Percentiles rank a stretch among this genome's conserved stretches.
Evolutionary conservation across 73 alveolate species (phyloP).

Genomic region (Paramecium tetraurelia): DNA sequence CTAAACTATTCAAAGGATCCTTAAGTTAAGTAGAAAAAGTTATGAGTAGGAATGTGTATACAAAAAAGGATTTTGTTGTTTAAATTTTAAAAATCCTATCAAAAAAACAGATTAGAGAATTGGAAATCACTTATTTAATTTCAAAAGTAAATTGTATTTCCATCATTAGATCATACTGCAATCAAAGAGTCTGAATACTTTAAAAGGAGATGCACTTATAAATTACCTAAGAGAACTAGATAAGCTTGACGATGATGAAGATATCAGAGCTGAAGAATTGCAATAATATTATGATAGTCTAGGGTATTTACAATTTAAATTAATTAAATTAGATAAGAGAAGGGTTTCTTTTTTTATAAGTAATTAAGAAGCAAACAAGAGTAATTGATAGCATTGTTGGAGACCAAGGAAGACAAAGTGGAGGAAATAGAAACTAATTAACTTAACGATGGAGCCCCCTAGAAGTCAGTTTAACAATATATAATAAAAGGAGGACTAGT

Average conservation of each 20-base stretch:
- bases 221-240: background rate
- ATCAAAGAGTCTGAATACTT: background rate
- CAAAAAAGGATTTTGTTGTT: background rate
- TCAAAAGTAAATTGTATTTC: background rate
- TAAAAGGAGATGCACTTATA: background rate
- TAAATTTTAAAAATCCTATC: background rate
- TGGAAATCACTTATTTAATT: background rate
- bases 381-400: conserved; percentile 30
- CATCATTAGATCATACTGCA: background rate
- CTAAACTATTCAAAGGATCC: background rate
- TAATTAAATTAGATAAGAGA: background rate
- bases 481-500: background rate
- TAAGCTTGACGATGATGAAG: background rate
- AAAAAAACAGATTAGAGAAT: conserved; percentile 5
- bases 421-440: background rate
- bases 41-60: background rate
- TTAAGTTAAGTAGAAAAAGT: background rate
- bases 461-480: background rate
- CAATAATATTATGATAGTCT: background rate
- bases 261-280: background rate
- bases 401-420: background rate
- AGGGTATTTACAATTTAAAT: background rate
- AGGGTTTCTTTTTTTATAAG: conserved; percentile 11
- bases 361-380: conserved; percentile 8
- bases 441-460: background rate